Percentiles rank a stretch among this genome's conserved stretches.
Conservation (phyloP, 176 grass and related monocot genomes). For the Eleusine coracana region DNA sequence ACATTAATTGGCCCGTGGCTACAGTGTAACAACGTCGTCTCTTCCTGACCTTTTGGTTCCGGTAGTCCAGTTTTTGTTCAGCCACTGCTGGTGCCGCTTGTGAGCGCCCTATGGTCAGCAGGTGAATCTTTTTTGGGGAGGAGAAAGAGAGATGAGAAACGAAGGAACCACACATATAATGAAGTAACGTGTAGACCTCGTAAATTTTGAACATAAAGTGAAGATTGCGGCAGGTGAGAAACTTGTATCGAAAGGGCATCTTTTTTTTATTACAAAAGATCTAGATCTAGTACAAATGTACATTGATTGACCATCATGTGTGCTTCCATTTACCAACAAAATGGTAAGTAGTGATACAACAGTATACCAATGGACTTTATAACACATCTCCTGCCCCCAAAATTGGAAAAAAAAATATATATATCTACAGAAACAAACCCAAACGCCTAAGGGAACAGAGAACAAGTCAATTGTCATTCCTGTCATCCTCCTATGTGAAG, state of each 20-base stretch:
- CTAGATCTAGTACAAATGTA: neutral
- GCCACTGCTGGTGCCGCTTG: slow-evolving; percentile 27
- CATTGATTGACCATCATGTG: neutral
- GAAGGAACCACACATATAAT: slow-evolving; percentile 12
- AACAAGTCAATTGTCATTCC: slow-evolving; percentile 26
- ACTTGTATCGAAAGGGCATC: neutral
- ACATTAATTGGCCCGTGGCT: neutral
- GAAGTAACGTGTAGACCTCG: neutral
- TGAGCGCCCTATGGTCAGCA: neutral
- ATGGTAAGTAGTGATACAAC: slow-evolving; percentile 40
- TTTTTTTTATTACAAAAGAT: neutral
- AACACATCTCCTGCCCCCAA: slow-evolving; percentile 11
- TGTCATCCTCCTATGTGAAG: slow-evolving; percentile 40
- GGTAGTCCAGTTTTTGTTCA: neutral
- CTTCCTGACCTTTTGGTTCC: slow-evolving; percentile 2
- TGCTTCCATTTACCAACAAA: slow-evolving; percentile 49
- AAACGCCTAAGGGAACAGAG: slow-evolving; percentile 25
- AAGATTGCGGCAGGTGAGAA: neutral
- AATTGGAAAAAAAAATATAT: slow-evolving; percentile 9
- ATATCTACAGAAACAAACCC: slow-evolving; percentile 57
- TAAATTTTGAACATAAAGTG: neutral
- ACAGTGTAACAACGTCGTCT: neutral
- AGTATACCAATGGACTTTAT: slow-evolving; percentile 10
- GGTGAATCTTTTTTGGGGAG: neutral
- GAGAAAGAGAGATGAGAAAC: neutral